These are phyloP conservation scores for Tylopilus sp. DNA, from an alignment of 1,284 basidiomycete genomes.

Conservation along the genomic window DNA sequence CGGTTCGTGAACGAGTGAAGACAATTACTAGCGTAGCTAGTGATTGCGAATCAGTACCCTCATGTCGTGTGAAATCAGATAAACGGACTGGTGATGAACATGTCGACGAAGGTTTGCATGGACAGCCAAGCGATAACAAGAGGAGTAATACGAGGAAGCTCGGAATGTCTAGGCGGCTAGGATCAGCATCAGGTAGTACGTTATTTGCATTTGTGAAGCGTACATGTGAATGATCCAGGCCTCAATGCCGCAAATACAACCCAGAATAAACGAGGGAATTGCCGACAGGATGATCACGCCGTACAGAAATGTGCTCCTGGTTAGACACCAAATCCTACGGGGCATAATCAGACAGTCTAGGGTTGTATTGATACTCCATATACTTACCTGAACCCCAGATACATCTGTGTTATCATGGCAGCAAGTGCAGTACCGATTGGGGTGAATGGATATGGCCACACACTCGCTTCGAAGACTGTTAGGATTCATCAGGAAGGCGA, in stretches of 20 bases:
- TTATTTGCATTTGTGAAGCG: conserved; percentile 10
- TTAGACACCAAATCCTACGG: conserved; percentile 20
- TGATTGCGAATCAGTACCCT: background rate
- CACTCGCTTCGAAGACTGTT: conserved; percentile 4
- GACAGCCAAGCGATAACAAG: conserved; percentile 40
- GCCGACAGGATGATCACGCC: conserved; percentile 35
- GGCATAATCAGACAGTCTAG: background rate
- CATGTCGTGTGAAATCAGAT: background rate
- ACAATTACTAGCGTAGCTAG: conserved; percentile 34
- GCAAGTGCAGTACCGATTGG: conserved; percentile 42
- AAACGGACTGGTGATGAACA: conserved; percentile 38
- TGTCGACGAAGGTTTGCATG: conserved; percentile 40
- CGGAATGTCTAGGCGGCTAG: conserved; percentile 21
- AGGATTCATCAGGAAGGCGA: background rate
- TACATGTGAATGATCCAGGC: conserved; percentile 39
- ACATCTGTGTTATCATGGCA: conserved; percentile 42
- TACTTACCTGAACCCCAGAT: conserved; percentile 11
- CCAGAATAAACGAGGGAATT: conserved; percentile 37
- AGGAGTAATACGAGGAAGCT: conserved; percentile 23
- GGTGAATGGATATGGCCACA: conserved; percentile 44
- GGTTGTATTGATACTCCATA: background rate
- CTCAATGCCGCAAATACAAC: conserved; percentile 10
- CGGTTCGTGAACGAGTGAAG: conserved; percentile 40
- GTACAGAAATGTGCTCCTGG: conserved; percentile 21
- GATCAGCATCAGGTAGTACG: background rate